Evolutionary conservation across 1,139 yeast species (phyloP).

Genomic region (Taiozyma sp.): DNA sequence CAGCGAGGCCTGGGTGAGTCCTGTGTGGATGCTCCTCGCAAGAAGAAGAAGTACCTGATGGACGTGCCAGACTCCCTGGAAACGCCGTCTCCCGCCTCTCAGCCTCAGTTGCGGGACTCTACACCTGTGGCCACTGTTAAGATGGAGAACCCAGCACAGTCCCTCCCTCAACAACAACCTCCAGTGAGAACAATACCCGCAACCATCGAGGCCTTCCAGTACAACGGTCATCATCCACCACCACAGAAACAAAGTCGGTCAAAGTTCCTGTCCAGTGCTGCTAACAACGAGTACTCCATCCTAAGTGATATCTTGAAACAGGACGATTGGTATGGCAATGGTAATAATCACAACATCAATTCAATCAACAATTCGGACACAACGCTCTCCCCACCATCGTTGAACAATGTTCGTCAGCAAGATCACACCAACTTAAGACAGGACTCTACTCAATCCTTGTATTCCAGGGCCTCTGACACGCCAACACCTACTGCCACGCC

Average conservation of each 20-base stretch:
- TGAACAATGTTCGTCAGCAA: background rate
- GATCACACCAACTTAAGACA: conserved; percentile 3
- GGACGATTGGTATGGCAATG: conserved; percentile 26
- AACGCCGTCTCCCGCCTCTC: background rate
- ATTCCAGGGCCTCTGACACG: conserved; percentile 9
- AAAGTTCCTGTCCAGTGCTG: conserved; percentile 62
- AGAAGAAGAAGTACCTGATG: conserved; percentile 71
- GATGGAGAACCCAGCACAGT: too few species aligned
- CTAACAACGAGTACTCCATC: conserved; percentile 73
- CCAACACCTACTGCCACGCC: conserved; percentile 13
- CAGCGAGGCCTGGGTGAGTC: conserved; percentile 61
- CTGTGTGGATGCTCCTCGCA: conserved; percentile 88
- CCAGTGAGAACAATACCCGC: conserved; percentile 5
- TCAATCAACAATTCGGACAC: background rate
- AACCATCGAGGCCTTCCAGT: background rate
- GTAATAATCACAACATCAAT: background rate
- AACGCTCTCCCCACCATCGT: background rate
- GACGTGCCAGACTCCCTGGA: conserved; percentile 41
- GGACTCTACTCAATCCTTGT: conserved; percentile 3
- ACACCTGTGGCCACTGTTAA: too few species aligned
- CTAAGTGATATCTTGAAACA: conserved; percentile 68
- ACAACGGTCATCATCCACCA: background rate
- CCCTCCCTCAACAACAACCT: too few species aligned
- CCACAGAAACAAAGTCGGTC: conserved; percentile 12
- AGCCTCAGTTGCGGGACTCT: too few species aligned